Evolutionary conservation across 2,329 filamentous ascomycete genomes (phyloP), one percentile per base, ranked within the genome.

Genomic region (Gnomoniopsis smithogilvyi): DNA sequence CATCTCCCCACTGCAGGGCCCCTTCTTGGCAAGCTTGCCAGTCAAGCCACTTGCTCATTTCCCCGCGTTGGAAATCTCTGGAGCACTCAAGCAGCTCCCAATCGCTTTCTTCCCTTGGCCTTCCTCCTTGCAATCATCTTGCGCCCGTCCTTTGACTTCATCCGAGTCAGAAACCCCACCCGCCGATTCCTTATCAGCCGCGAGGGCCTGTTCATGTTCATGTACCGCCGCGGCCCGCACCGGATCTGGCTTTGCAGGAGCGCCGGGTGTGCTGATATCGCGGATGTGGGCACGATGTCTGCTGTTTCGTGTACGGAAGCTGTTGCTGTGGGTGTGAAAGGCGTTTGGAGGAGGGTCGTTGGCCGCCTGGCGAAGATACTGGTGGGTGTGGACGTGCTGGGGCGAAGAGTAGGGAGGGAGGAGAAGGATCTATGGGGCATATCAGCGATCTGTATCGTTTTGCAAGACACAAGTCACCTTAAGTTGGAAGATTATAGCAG

Each of bases 131-230:
- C 70, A 54, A 87, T 67, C 61, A 78, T 82, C 72, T 79, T 82
- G 59, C 77, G 73, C 3, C 84, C 84, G 11, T 76, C 80, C 67
- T 75, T 77, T 49, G 77, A 78, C 64, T 77, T 73, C 64, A 78
- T 70, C 41, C 83, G 74, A 64, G 74, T 77, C 51, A 87, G 69
- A 65, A 85, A 87, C 1, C 84, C 84, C 64, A 81, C 79, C 64
- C 83, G 77, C 24, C 83, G 76, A 76, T 86, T 86, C 72, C 85
- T 81, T 15, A 85, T 70, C 56, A 86, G 73, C 38, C 83, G 76
- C 56, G 79, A 83, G 57, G 78, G 72, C 52, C 76, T 72, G 57
- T 80, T 78, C 80, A 85, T 80, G 34, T 81, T 86, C 67, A 83
- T 78, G 53, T 60, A 48, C 52, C 45, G 53, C 60, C 83, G 78